Base-by-base conservation (phyloP, 441 rosid genomes). In the Pelargonium australe region DNA sequence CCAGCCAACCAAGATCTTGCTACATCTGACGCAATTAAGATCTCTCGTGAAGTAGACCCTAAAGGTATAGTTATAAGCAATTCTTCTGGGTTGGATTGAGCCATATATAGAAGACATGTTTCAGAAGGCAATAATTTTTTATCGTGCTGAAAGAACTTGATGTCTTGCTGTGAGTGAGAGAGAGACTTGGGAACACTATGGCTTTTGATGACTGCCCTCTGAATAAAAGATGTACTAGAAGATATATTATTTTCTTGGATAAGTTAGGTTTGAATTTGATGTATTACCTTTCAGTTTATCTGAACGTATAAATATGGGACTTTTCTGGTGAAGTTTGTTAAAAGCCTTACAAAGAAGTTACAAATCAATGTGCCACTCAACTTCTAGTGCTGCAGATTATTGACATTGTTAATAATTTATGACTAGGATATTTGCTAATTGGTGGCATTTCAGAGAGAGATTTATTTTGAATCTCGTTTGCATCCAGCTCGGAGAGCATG, bases 1-100 rank as follows among this genome's bases (percentile, higher is more conserved):
- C 99, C 99, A 58, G 99, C 99, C 11, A 95, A 95, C 87, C 99
- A 95, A 87, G 99, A 95, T 80, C 90, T 95, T 82, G 99, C 99
- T 63, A 95, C 99, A 63, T 92, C 99, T 47, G 99, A 95, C 73
- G 99, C 99, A 64, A 95, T 95, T 74, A 95, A 95, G 78, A 94
- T 95, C 45, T 96, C 99, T 65, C 87, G 96, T 82, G 99, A 95
- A 86, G 99, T 95, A 66, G 99, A 95, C 85, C 98, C 99, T 70
- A 60, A 96, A 76, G 99, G 99, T 95, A 77, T 64, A 74, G 40
- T 14, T 58, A 19, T 23, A 19, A 19, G 63, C 4, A 58, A 58
- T 58, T 58, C 25, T 19, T 58, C 31, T 19, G 10, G 28, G 31
- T 58, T 17, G 28, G 63, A 19, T 17, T 9, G 63, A 55, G 23